These are phyloP conservation scores for Suhomyces bribrorum DNA, from an alignment of 1,139 yeast genomes.

Conservation along the genomic window DNA sequence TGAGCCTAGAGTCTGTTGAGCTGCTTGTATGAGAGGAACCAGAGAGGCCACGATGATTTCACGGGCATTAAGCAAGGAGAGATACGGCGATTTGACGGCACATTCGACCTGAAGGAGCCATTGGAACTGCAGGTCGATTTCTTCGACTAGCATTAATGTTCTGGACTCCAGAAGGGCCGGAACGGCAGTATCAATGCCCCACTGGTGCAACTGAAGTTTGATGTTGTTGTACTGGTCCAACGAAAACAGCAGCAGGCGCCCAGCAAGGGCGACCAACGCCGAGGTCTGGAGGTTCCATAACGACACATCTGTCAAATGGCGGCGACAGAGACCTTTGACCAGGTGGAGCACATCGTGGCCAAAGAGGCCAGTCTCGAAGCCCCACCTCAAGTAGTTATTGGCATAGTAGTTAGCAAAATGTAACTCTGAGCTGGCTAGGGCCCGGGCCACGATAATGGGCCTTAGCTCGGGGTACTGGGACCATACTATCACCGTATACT, in stretches of 20 bases:
- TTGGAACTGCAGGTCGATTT: constrained; percentile 10
- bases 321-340: constrained; percentile 20
- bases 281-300: constrained; percentile 30
- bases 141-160: constrained; percentile 2
- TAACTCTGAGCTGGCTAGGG: constrained; percentile 32
- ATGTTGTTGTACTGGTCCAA: constrained; percentile 22
- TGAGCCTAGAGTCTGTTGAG: no score
- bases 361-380: constrained; percentile 16
- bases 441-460: constrained; percentile 17
- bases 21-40: no score
- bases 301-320: constrained; percentile 33
- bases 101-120: constrained; percentile 31
- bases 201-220: constrained; percentile 3
- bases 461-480: constrained; percentile 1
- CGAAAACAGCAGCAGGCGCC: constrained; percentile 10
- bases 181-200: background rate
- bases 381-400: constrained; percentile 36
- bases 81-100: constrained; percentile 8
- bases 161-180: no score
- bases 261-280: constrained; percentile 8
- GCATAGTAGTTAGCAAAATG: constrained; percentile 50
- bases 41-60: no score
- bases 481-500: constrained; percentile 19
- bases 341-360: constrained; percentile 4
- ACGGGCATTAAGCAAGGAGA: background rate